phyloP scores from a whole-genome alignment of 2,329 filamentous ascomycete genomes.

The Diaporthe sp. region DNA sequence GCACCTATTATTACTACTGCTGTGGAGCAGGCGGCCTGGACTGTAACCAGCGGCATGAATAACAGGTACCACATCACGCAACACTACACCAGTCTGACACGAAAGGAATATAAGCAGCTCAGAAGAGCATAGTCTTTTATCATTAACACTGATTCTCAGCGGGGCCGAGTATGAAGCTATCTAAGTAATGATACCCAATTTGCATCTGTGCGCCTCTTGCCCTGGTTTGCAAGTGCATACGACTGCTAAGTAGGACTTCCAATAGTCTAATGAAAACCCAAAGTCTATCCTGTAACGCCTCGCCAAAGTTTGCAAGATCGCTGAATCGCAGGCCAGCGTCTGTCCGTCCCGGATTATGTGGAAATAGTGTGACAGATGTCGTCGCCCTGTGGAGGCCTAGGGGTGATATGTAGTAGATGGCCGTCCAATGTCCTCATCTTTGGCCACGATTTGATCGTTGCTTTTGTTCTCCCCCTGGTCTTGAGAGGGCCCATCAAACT shows the following conservation, averaged over 20 bases:
- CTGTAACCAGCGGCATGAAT: not conserved
- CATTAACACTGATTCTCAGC: conserved; percentile 32
- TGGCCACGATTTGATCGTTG: not conserved
- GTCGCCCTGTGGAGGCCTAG: not conserved
- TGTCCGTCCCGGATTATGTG: not conserved
- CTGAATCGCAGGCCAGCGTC: conserved; percentile 19
- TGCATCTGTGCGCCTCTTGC: not conserved
- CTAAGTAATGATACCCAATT: conserved; percentile 30
- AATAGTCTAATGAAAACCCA: conserved; percentile 33
- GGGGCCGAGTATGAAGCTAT: conserved; percentile 15
- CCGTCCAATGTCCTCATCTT: not conserved
- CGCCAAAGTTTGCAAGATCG: conserved; percentile 30
- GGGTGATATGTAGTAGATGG: not conserved
- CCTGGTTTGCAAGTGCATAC: conserved; percentile 1
- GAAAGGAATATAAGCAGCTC: not conserved
- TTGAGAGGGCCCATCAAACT: not conserved
- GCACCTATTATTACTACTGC: not conserved
- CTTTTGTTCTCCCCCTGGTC: not conserved
- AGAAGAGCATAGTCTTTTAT: conserved; percentile 27
- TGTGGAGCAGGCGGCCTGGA: too few species aligned
- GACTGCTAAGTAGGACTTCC: not conserved
- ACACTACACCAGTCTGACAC: not conserved
- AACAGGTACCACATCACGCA: not conserved
- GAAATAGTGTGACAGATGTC: not conserved
- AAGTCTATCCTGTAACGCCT: conserved; percentile 39